A percentile compares a stretch with the other conserved stretches of the same genome.
Conservation (phyloP, 1,284 basidiomycete genomes). For the Cutaneotrichosporon sp. region DNA sequence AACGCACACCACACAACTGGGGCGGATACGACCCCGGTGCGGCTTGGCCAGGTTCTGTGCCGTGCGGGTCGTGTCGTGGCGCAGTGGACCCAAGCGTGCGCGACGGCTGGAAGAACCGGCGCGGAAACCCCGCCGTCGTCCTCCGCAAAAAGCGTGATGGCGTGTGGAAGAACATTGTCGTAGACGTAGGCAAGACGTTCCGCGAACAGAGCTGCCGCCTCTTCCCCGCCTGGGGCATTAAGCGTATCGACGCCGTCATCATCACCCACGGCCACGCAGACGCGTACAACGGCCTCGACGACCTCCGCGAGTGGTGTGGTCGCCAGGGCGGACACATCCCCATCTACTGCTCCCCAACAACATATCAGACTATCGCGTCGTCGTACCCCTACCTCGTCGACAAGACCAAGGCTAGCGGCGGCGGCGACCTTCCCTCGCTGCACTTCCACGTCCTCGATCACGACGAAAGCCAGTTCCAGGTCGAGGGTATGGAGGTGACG, state of each 20-base stretch:
- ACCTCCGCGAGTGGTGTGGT: slow-evolving; percentile 44
- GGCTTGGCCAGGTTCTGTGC: slow-evolving; percentile 36
- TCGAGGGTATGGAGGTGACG: slow-evolving; percentile 37
- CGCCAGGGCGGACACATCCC: slow-evolving; percentile 38
- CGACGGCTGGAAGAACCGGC: slow-evolving; percentile 44
- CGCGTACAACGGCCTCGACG: slow-evolving; percentile 41
- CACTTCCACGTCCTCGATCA: slow-evolving; percentile 34
- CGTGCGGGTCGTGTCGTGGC: slow-evolving; percentile 41
- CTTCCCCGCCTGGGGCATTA: slow-evolving; percentile 45
- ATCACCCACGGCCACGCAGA: slow-evolving; percentile 49
- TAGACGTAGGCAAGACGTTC: slow-evolving; percentile 51
- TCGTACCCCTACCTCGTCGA: slow-evolving; percentile 49
- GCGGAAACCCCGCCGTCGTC: slow-evolving; percentile 45
- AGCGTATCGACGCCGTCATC: slow-evolving; percentile 48
- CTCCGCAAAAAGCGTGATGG: slow-evolving; percentile 19
- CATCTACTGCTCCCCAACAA: slow-evolving; percentile 38
- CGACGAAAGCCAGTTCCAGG: slow-evolving; percentile 35
- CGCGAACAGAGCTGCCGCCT: slow-evolving; percentile 41
- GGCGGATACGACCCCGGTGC: slow-evolving; percentile 28
- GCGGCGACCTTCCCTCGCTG: slow-evolving; percentile 46
- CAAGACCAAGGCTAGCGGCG: slow-evolving; percentile 46
- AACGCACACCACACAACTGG: slow-evolving; percentile 8
- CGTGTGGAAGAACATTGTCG: slow-evolving; percentile 44
- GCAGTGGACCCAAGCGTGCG: slow-evolving; percentile 35
- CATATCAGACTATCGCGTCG: slow-evolving; percentile 37